These are phyloP conservation scores for Glonium stellatum DNA, from an alignment of 495 filamentous ascomycete species.

Conservation along the genomic window DNA sequence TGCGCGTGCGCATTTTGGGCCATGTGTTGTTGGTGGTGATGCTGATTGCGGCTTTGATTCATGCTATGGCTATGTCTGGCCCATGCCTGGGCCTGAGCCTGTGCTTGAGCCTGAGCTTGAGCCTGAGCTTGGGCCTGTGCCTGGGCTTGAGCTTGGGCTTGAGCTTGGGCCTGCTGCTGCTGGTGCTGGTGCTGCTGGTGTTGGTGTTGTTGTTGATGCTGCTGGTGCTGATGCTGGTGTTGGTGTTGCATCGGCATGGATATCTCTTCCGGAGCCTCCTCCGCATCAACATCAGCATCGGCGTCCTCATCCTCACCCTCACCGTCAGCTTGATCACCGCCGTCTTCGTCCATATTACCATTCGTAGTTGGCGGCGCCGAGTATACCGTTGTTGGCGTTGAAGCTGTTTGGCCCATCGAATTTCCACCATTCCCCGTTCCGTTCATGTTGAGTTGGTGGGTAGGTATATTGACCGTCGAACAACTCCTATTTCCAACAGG, in stretches of 20 bases:
- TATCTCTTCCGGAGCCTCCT: constrained; percentile 19
- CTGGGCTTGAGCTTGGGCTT: constrained; percentile 17
- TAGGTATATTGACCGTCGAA: constrained; percentile 16
- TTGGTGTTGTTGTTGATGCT: constrained; percentile 27
- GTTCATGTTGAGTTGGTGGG: constrained; percentile 6
- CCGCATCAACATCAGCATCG: constrained; percentile 24
- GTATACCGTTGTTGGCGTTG: constrained; percentile 5
- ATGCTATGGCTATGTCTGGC: constrained; percentile 25
- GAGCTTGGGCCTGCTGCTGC: constrained; percentile 7
- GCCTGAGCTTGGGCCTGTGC: constrained; percentile 8
- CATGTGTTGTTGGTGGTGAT: constrained; percentile 21
- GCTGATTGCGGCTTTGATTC: constrained; percentile 23
- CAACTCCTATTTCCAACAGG: constrained; percentile 5
- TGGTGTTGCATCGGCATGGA: constrained; percentile 9
- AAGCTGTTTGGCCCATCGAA: not conserved
- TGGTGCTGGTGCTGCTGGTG: constrained; percentile 23
- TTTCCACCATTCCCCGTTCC: not conserved
- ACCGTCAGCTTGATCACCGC: constrained; percentile 24
- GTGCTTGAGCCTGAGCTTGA: constrained; percentile 15
- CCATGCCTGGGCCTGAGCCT: constrained; percentile 6
- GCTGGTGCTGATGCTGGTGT: constrained; percentile 24
- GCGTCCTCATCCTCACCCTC: constrained; percentile 25
- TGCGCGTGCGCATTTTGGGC: constrained; percentile 15
- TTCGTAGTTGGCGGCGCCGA: constrained; percentile 17
- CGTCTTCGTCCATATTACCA: constrained; percentile 12